These are phyloP conservation scores for Noccaea bulbosa DNA, from an alignment of 345 rosid genomes.

Conservation along the genomic window DNA sequence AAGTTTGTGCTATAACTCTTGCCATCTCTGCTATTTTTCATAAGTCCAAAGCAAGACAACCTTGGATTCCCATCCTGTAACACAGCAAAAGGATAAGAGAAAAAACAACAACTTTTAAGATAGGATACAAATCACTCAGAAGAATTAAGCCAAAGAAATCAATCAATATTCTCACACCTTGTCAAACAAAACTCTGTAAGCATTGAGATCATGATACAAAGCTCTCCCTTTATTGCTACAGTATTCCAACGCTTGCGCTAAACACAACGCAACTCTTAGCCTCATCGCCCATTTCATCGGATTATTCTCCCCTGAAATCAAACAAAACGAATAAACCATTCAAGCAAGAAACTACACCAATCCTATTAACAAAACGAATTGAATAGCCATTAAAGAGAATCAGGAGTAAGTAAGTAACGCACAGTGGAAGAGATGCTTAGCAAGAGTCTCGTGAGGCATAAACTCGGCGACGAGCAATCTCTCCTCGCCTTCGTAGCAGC, in stretches of 20 bases:
- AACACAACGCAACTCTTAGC: constrained; percentile 81
- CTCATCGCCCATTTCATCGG: constrained; percentile 99
- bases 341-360: constrained; percentile 4
- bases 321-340: neutral
- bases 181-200: constrained; percentile 90
- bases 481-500: constrained; percentile 91
- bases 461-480: constrained; percentile 91
- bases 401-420: constrained; percentile 24
- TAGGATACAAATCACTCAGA: neutral
- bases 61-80: constrained; percentile 91
- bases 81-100: neutral
- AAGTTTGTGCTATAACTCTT: constrained; percentile 98
- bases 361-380: neutral
- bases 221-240: constrained; percentile 90
- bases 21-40: constrained; percentile 98
- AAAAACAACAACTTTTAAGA: neutral
- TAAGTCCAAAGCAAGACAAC: constrained; percentile 92
- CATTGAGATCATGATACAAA: constrained; percentile 94
- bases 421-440: constrained; percentile 97
- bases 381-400: neutral
- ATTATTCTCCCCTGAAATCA: constrained; percentile 78
- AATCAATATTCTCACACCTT: constrained; percentile 49
- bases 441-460: constrained; percentile 91
- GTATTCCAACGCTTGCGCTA: constrained; percentile 92
- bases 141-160: neutral